Conservation (phyloP, 2,329 filamentous ascomycete species). For the Neocucurbitaria cava region DNA sequence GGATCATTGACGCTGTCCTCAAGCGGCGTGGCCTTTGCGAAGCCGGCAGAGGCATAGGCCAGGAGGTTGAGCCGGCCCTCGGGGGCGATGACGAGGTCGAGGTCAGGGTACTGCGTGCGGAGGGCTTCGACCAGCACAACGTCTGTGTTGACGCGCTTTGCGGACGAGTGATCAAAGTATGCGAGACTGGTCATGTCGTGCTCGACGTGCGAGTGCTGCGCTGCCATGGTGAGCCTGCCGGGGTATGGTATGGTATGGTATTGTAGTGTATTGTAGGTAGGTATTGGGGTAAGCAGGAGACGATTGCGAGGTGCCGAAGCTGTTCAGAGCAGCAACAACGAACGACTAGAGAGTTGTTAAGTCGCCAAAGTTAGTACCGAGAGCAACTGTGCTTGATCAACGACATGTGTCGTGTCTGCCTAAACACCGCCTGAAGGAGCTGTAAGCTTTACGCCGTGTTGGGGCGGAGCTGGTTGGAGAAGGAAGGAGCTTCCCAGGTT, state of each 20-base stretch:
- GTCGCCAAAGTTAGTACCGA: background rate
- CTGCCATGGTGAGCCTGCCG: constrained; percentile 24
- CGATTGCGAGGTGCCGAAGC: background rate
- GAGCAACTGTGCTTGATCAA: background rate
- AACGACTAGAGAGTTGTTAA: background rate
- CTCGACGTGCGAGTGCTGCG: constrained; percentile 26
- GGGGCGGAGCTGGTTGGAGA: constrained; percentile 2
- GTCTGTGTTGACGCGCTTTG: constrained; percentile 53
- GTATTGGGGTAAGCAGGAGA: background rate
- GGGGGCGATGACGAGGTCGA: constrained; percentile 53
- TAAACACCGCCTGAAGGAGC: constrained; percentile 9
- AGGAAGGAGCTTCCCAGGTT: constrained; percentile 3
- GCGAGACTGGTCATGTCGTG: constrained; percentile 46
- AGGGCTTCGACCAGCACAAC: constrained; percentile 53
- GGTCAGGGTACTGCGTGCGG: constrained; percentile 54
- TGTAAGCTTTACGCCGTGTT: constrained; percentile 3
- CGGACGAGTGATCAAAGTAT: constrained; percentile 55
- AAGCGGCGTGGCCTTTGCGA: constrained; percentile 50
- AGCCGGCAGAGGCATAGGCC: constrained; percentile 52
- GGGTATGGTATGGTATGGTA: no score
- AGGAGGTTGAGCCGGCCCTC: constrained; percentile 46
- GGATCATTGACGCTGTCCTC: constrained; percentile 50
- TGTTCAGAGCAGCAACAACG: background rate
- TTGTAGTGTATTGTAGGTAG: no score
- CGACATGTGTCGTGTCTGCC: constrained; percentile 5